Evolutionary conservation across 441 rosid species (phyloP).

Genomic region (Eutrema salsugineum): DNA sequence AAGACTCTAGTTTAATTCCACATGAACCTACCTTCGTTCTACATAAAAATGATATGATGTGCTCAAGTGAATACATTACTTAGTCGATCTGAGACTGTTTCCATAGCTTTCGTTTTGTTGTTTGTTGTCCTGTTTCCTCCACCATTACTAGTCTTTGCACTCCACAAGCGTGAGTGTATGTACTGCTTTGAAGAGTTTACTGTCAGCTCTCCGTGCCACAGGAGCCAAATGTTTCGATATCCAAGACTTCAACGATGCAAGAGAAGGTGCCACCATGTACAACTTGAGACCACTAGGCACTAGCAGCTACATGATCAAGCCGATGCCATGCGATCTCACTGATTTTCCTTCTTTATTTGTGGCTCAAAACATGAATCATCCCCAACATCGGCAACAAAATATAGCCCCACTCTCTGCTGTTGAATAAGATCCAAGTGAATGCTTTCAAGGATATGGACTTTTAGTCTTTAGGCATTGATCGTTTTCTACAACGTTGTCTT

Average conservation of each 20-base stretch:
- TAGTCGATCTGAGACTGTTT: no score
- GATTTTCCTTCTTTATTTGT: constrained; percentile 91
- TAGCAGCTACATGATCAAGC: constrained; percentile 72
- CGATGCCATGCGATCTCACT: constrained; percentile 97
- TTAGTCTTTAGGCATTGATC: neutral
- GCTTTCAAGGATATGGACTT: neutral
- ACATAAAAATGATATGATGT: no score
- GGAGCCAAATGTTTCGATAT: constrained; percentile 57
- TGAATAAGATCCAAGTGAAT: neutral
- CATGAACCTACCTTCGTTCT: no score
- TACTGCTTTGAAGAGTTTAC: constrained; percentile 46
- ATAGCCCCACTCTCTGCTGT: constrained; percentile 81
- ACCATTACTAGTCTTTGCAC: neutral
- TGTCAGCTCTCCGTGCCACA: constrained; percentile 51
- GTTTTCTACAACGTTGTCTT: neutral
- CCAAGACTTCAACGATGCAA: constrained; percentile 67
- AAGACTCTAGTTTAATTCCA: no score
- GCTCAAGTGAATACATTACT: no score
- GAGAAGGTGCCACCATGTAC: constrained; percentile 92
- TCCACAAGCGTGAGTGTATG: neutral
- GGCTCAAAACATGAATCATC: constrained; percentile 92
- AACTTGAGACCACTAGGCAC: constrained; percentile 78
- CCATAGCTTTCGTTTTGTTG: no score
- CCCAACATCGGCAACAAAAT: constrained; percentile 82
- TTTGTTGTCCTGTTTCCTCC: no score